A percentile compares a stretch with the other conserved stretches of the same genome.
phyloP scores from a whole-genome alignment of 495 filamentous ascomycete genomes.

The Hyaloscypha finlandica region DNA sequence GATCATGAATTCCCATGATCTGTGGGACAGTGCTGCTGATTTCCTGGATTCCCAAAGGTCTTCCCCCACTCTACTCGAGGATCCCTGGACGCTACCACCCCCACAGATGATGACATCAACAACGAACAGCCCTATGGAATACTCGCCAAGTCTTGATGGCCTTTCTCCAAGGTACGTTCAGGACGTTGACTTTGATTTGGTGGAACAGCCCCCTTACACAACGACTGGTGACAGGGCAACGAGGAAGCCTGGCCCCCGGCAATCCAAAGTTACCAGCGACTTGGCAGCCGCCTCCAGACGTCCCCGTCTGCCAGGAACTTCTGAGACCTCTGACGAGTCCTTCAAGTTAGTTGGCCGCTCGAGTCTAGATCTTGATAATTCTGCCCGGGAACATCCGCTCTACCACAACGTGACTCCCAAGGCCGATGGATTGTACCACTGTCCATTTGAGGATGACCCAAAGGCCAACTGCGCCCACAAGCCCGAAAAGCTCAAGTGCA shows the following conservation, averaged over 20 bases:
- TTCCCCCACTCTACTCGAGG: slow-evolving; percentile 25
- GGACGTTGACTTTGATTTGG: slow-evolving; percentile 26
- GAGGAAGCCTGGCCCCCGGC: slow-evolving; percentile 30
- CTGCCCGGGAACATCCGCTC: slow-evolving; percentile 74
- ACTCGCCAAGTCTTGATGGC: slow-evolving; percentile 32
- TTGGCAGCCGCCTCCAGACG: slow-evolving; percentile 23
- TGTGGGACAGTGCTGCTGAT: slow-evolving; percentile 24
- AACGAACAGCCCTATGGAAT: slow-evolving; percentile 28
- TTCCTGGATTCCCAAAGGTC: slow-evolving; percentile 30
- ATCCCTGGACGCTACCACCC: slow-evolving; percentile 21
- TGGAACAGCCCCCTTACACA: slow-evolving; percentile 28
- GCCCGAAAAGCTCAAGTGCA: slow-evolving; percentile 91
- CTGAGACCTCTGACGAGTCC: slow-evolving; percentile 29
- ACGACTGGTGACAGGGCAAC: slow-evolving; percentile 27
- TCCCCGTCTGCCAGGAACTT: slow-evolving; percentile 20
- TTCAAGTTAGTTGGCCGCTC: slow-evolving; percentile 29
- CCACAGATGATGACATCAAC: slow-evolving; percentile 19
- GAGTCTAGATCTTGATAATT: slow-evolving; percentile 44
- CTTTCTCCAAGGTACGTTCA: slow-evolving; percentile 31
- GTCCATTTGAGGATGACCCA: slow-evolving; percentile 62
- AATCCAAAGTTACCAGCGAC: slow-evolving; percentile 29
- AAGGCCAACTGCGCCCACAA: slow-evolving; percentile 79
- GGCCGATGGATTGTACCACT: slow-evolving; percentile 83
- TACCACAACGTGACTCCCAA: slow-evolving; percentile 70
- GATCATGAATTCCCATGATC: slow-evolving; percentile 17